phyloP scores from a whole-genome alignment of 371 early-diverging fungal species.

The Mucor sp. region DNA sequence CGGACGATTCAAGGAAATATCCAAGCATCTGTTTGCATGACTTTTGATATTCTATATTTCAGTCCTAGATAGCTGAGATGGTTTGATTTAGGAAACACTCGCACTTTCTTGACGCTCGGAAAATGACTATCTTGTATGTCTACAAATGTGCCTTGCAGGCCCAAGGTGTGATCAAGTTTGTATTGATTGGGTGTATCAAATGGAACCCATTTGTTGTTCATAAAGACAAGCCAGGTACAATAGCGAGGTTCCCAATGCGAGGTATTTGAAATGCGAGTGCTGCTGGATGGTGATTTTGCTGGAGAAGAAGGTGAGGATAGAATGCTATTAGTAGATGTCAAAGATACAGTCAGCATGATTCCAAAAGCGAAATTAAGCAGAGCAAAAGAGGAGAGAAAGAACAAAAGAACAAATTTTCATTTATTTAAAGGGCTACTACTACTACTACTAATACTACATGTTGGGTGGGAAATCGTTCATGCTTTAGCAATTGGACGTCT shows the following conservation, averaged over 20 bases:
- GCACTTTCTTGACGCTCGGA: conserved; percentile 35
- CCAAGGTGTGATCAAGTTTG: conserved; percentile 36
- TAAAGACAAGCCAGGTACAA: conserved; percentile 34
- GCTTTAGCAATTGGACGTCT: neutral
- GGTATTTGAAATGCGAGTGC: neutral
- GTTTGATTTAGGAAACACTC: conserved; percentile 37
- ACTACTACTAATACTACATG: neutral
- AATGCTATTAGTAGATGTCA: neutral
- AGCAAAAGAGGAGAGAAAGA: neutral
- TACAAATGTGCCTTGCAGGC: conserved; percentile 42
- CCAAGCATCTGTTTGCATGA: conserved; percentile 41
- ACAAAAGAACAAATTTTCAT: neutral
- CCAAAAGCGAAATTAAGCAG: neutral
- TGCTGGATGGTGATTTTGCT: too few species aligned
- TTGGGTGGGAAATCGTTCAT: neutral
- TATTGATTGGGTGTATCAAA: conserved; percentile 36
- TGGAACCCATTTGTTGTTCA: conserved; percentile 40
- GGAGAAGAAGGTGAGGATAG: neutral
- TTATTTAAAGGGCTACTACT: neutral
- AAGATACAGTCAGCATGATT: neutral
- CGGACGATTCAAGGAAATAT: neutral
- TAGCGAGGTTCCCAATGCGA: neutral
- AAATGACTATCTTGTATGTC: conserved; percentile 41
- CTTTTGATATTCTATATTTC: conserved; percentile 37
- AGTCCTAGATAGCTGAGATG: conserved; percentile 42